Conservation (phyloP, 768 basidiomycete species). For the Tephrocybe rancida region DNA sequence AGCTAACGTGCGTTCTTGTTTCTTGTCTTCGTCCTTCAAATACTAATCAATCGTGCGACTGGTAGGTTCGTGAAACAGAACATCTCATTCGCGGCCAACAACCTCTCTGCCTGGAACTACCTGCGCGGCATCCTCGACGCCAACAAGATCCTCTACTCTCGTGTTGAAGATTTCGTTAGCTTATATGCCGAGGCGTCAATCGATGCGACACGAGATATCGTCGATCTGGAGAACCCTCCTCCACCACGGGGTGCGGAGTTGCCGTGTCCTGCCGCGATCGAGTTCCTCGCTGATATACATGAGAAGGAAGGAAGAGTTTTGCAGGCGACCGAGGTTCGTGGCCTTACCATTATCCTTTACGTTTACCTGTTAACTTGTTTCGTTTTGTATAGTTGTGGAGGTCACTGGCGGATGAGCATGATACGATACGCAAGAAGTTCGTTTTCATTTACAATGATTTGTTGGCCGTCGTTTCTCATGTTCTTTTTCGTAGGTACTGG, state of each 20-base stretch:
- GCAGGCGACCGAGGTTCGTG: constrained; percentile 50
- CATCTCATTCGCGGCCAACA: constrained; percentile 88
- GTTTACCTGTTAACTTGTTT: neutral
- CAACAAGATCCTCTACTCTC: constrained; percentile 58
- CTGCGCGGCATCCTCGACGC: constrained; percentile 81
- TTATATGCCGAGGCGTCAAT: constrained; percentile 53
- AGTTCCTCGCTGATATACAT: constrained; percentile 82
- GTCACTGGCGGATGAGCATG: constrained; percentile 66
- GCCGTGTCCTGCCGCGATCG: constrained; percentile 78
- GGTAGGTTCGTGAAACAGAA: constrained; percentile 79
- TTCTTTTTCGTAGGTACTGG: constrained; percentile 60
- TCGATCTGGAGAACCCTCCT: constrained; percentile 76
- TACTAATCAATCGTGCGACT: neutral
- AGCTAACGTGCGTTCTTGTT: constrained; percentile 66
- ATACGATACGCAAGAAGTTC: constrained; percentile 78
- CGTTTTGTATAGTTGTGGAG: constrained; percentile 62
- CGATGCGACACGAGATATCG: constrained; percentile 38
- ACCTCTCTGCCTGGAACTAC: constrained; percentile 97
- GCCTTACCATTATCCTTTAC: neutral
- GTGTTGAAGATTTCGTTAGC: constrained; percentile 58
- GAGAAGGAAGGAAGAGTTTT: constrained; percentile 52
- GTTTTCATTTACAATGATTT: constrained; percentile 7
- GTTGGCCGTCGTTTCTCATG: neutral
- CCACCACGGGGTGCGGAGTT: constrained; percentile 68
- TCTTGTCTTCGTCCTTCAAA: constrained; percentile 7